Conservation (phyloP, 192 early-diverging fungal genomes). For the Podochytrium sp. region DNA sequence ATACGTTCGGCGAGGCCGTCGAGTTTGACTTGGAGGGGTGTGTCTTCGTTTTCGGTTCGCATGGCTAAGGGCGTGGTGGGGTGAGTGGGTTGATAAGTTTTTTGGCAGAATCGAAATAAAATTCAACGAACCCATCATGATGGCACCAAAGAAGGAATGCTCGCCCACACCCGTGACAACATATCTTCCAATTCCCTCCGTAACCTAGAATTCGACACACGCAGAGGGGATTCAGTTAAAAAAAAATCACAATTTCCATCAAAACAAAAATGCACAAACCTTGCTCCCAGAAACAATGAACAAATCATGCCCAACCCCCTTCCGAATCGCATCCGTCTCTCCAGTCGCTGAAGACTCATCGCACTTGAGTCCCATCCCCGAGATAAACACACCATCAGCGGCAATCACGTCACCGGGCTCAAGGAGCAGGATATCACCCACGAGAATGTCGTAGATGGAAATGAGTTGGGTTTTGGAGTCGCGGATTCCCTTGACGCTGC, state of each 20-base stretch:
- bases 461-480: constrained; percentile 76
- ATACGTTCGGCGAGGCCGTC: constrained; percentile 88
- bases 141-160: constrained; percentile 86
- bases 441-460: constrained; percentile 78
- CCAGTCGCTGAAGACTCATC: constrained; percentile 95
- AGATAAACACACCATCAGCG: constrained; percentile 85
- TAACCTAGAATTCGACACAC: constrained; percentile 43
- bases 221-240: not conserved
- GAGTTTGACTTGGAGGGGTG: constrained; percentile 93
- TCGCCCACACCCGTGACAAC: constrained; percentile 83
- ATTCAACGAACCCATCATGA: constrained; percentile 71
- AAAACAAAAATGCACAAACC: constrained; percentile 6
- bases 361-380: constrained; percentile 79
- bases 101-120: not conserved
- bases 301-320: constrained; percentile 68
- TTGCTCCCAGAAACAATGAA: constrained; percentile 94
- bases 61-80: constrained; percentile 51
- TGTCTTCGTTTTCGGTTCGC: constrained; percentile 81
- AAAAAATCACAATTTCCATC: not conserved
- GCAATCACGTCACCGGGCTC: constrained; percentile 94
- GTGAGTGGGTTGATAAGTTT: not conserved
- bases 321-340: constrained; percentile 86
- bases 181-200: constrained; percentile 87
- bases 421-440: constrained; percentile 89
- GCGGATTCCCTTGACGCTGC: constrained; percentile 63